Conservation (phyloP, 116 monocot genomes). For the Zostera marina region DNA sequence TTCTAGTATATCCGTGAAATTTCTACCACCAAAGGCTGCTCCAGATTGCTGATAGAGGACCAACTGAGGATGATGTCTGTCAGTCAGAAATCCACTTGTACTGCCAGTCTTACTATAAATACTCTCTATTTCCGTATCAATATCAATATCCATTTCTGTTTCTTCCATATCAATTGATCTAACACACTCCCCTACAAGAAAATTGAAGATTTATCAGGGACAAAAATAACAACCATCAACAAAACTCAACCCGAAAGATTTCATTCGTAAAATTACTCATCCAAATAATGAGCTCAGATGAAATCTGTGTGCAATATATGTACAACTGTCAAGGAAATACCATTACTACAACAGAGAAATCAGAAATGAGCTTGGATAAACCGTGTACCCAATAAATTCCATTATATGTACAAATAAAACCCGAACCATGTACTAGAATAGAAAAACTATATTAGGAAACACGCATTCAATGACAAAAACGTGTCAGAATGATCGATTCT, state of each 20-base stretch:
- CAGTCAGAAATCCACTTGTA: not conserved
- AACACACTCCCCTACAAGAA: no score
- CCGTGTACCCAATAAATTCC: no score
- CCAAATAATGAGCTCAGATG: not conserved
- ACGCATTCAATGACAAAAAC: no score
- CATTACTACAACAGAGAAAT: no score
- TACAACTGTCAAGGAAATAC: no score
- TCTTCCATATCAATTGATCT: not conserved
- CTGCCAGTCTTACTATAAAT: not conserved
- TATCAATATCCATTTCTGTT: conserved; percentile 6
- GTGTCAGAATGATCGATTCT: no score
- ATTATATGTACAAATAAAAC: no score
- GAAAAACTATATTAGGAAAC: no score
- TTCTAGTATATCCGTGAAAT: conserved; percentile 31
- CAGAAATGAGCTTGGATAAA: not conserved
- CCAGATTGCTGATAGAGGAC: not conserved
- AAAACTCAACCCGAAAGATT: not conserved
- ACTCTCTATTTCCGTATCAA: conserved; percentile 1
- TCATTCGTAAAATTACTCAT: not conserved
- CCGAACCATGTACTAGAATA: no score
- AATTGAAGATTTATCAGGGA: no score
- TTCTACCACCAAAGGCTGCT: conserved; percentile 1
- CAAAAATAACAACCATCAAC: no score
- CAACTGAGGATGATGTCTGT: not conserved
- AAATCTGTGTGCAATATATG: no score